Percentiles rank a stretch among this genome's conserved stretches.
These are phyloP conservation scores for Fraxinus platypoda DNA, from an alignment of 305 asterid genomes.

Conservation along the genomic window DNA sequence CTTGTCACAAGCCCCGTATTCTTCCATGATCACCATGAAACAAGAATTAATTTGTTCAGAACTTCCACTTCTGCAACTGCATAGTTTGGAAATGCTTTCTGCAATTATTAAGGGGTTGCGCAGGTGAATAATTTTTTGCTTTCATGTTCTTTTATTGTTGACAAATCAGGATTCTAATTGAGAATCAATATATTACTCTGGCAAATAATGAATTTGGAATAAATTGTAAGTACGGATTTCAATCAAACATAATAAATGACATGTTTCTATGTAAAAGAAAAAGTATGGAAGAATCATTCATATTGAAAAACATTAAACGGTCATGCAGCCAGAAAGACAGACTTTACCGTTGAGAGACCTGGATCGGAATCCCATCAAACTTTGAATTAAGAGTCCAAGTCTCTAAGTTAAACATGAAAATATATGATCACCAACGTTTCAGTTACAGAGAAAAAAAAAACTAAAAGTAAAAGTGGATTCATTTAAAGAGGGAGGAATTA, in stretches of 20 bases:
- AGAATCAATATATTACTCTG: background rate
- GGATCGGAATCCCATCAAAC: background rate
- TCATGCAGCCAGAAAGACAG: background rate
- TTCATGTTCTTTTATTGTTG: slow-evolving; percentile 15
- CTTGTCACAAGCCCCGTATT: slow-evolving; percentile 35
- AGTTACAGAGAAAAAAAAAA: background rate
- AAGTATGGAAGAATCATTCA: background rate
- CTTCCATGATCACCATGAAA: slow-evolving; percentile 53
- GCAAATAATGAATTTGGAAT: slow-evolving; percentile 3
- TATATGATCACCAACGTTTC: background rate
- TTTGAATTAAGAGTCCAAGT: background rate
- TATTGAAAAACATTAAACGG: background rate
- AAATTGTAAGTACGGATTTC: background rate
- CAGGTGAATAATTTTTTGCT: slow-evolving; percentile 43
- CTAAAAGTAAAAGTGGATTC: background rate
- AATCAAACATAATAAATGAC: background rate
- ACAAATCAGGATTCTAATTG: slow-evolving; percentile 13
- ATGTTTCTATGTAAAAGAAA: background rate
- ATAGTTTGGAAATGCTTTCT: slow-evolving; percentile 65
- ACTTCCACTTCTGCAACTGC: slow-evolving; percentile 65
- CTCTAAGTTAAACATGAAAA: background rate
- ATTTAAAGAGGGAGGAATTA: background rate
- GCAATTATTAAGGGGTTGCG: slow-evolving; percentile 58
- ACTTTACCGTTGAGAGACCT: background rate
- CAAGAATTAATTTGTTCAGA: slow-evolving; percentile 71